Conservation (phyloP, 805 yeast genomes). For the Starmerella cellae region DNA sequence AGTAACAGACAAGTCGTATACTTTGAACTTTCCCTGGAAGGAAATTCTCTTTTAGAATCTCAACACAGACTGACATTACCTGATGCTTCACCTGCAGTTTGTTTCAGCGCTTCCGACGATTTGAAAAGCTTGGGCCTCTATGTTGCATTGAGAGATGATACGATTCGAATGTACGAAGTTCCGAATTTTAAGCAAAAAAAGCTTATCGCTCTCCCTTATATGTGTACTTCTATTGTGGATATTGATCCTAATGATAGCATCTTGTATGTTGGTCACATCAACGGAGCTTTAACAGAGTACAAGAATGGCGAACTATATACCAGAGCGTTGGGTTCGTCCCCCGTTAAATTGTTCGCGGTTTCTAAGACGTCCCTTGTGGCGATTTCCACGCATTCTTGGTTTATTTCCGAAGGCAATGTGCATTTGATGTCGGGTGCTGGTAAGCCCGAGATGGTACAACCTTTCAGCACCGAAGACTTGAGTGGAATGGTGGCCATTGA, state of each 20-base stretch:
- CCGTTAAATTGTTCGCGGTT: slow-evolving; percentile 39
- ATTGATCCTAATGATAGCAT: neutral
- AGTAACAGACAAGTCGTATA: slow-evolving; percentile 66
- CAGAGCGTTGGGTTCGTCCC: slow-evolving; percentile 59
- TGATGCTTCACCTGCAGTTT: slow-evolving; percentile 26
- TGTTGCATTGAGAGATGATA: slow-evolving; percentile 57
- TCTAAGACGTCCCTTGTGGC: slow-evolving; percentile 31
- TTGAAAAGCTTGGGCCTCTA: slow-evolving; percentile 46
- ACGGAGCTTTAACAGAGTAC: slow-evolving; percentile 7
- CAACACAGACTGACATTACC: slow-evolving; percentile 44
- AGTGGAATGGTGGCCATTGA: slow-evolving; percentile 50
- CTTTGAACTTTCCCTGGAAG: slow-evolving; percentile 51
- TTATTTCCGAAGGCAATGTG: slow-evolving; percentile 16
- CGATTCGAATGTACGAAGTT: slow-evolving; percentile 39
- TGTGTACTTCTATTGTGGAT: neutral
- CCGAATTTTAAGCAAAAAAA: slow-evolving; percentile 3
- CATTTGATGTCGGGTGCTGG: slow-evolving; percentile 30
- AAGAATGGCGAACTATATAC: slow-evolving; percentile 32
- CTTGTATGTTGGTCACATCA: slow-evolving; percentile 10
- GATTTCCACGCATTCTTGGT: slow-evolving; percentile 43
- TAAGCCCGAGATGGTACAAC: slow-evolving; percentile 32
- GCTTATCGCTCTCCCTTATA: neutral
- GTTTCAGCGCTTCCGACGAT: slow-evolving; percentile 38
- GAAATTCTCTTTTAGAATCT: slow-evolving; percentile 57
- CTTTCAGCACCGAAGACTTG: slow-evolving; percentile 52